A percentile compares a stretch with the other conserved stretches of the same genome.
phyloP scores from a whole-genome alignment of 2,329 filamentous ascomycete species.

The Aspergillus flavus region DNA sequence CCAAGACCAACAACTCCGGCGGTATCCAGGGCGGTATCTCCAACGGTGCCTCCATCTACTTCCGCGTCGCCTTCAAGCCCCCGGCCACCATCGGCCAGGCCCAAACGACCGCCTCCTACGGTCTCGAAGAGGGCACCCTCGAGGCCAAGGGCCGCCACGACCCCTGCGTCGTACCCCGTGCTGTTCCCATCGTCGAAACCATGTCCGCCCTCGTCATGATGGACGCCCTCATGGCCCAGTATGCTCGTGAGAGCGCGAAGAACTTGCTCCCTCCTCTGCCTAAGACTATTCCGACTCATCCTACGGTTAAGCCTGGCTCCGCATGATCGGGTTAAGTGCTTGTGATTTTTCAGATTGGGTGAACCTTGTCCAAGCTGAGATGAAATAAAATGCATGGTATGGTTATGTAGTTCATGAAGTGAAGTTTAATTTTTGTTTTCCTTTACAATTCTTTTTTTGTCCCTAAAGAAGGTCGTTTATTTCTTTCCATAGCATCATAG shows the following conservation, averaged over 20 bases:
- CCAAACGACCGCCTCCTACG: slow-evolving; percentile 81
- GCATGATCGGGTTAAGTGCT: background rate
- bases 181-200: slow-evolving; percentile 72
- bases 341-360: background rate
- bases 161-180: slow-evolving; percentile 86
- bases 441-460: background rate
- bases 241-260: slow-evolving; percentile 59
- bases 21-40: slow-evolving; percentile 95
- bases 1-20: slow-evolving; percentile 92
- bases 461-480: background rate
- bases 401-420: slow-evolving; percentile 4
- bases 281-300: slow-evolving; percentile 39
- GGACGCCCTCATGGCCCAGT: slow-evolving; percentile 83
- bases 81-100: slow-evolving; percentile 90
- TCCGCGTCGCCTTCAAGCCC: slow-evolving; percentile 92
- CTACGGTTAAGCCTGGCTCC: slow-evolving; percentile 20
- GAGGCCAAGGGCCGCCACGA: slow-evolving; percentile 94
- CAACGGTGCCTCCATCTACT: slow-evolving; percentile 92
- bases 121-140: slow-evolving; percentile 72
- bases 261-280: slow-evolving; percentile 48
- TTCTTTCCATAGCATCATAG: background rate
- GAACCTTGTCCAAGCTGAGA: background rate
- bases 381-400: slow-evolving; percentile 3
- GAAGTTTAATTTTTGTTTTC: background rate
- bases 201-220: slow-evolving; percentile 89